Evolutionary conservation across 2,329 filamentous ascomycete species (phyloP), one percentile per base, ranked within the genome.

Genomic region (Thielaviopsis punctulata): DNA sequence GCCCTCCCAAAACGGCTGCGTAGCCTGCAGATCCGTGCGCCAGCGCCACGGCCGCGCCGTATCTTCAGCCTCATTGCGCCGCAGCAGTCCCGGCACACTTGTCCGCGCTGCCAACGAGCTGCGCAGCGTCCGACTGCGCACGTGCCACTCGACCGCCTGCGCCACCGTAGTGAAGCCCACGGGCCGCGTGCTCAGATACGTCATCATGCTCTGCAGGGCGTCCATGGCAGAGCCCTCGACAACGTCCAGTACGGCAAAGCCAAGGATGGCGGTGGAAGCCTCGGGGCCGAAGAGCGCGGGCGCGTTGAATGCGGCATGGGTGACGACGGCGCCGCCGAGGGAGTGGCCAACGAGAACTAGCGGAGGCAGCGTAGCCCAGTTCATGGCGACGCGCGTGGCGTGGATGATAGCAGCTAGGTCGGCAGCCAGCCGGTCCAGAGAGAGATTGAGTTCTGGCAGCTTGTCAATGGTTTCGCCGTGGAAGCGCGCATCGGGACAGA

Each of bases 151-250:
- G 58, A 98, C 87, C 6, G 83, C 90, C 3, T 84, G 77, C 57
- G 84, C 74, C 18, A 95, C 59, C 12, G 79, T 83, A n/a, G 79
- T 71, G 61, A 98, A 98, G 1, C 80, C 78, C 8, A 72, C 70
- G 0, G 92, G 92, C 21, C 92, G 76, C 4, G 82, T 88, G 1
- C 84, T 81, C 19, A 98, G 75, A 64, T 95, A 95, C 2, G 82
- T 84, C 58, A 92, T 84, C 92, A 98, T 98, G 65, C 84, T 89
- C 64, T 88, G 81, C 51, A 98, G 73, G 2, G 92, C 90, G 64
- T 96, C 92, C 66, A 98, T 90, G 30, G 92, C 92, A 0, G 86
- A 94, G 10, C 92, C 86, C 66, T 98, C 92, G 24, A 98, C 92
- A 4, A 98, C 87, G 66, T 98, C 92, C 15, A 98, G 72, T 7